These are phyloP conservation scores for Drechslera avenae DNA, from an alignment of 2,329 filamentous ascomycete genomes.

Conservation along the genomic window DNA sequence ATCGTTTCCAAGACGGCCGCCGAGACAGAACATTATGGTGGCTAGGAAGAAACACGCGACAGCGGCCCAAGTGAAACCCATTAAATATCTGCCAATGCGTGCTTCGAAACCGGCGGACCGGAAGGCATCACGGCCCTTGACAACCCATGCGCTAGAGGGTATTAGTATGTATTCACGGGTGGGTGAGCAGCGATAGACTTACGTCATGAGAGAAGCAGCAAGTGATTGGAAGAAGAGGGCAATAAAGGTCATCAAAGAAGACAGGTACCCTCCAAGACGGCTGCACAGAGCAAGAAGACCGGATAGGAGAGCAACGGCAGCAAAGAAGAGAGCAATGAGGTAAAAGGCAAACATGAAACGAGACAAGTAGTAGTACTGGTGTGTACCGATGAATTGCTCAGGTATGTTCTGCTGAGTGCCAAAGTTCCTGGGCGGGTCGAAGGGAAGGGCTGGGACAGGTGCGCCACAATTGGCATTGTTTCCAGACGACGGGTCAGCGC, in stretches of 20 bases:
- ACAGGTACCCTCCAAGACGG: conserved; percentile 71
- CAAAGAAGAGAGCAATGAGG: conserved; percentile 82
- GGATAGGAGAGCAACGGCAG: conserved; percentile 68
- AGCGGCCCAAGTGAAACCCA: conserved; percentile 78
- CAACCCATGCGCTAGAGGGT: conserved; percentile 64
- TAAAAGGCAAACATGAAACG: conserved; percentile 93
- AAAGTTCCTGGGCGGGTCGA: conserved; percentile 68
- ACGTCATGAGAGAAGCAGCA: conserved; percentile 77
- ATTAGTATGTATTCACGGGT: conserved; percentile 10
- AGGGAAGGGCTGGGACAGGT: conserved; percentile 67
- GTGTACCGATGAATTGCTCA: conserved; percentile 57
- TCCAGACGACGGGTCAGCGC: conserved; percentile 56
- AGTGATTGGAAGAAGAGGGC: conserved; percentile 73
- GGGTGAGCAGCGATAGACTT: conserved; percentile 45
- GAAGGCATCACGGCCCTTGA: conserved; percentile 72
- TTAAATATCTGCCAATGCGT: conserved; percentile 68
- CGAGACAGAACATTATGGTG: conserved; percentile 69
- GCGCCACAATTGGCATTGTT: conserved; percentile 66
- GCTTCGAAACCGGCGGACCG: conserved; percentile 60
- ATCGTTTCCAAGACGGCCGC: conserved; percentile 59
- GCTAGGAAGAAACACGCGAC: conserved; percentile 70
- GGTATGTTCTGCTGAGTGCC: conserved; percentile 60
- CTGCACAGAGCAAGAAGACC: conserved; percentile 73
- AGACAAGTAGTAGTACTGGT: conserved; percentile 81
- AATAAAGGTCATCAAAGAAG: conserved; percentile 61